Conservation (phyloP, 2,329 filamentous ascomycete species). For the Sporothrix dimorphospora region DNA sequence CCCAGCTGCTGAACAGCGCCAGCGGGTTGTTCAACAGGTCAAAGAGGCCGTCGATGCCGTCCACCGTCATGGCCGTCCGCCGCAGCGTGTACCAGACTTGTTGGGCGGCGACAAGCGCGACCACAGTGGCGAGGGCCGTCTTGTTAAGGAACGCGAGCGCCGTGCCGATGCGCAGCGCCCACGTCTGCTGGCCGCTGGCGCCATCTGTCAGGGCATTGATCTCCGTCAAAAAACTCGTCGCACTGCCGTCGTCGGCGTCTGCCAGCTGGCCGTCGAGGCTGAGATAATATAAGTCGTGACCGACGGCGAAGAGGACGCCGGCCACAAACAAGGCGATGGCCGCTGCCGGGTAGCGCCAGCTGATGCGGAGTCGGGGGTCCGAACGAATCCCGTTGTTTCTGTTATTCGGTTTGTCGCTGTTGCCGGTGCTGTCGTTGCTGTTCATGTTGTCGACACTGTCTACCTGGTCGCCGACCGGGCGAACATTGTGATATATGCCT, state of each 20-base stretch:
- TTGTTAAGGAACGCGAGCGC: constrained; percentile 25
- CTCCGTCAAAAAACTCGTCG: neutral
- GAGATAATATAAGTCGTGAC: constrained; percentile 23
- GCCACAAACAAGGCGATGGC: constrained; percentile 6
- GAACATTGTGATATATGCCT: neutral
- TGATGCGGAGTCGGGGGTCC: constrained; percentile 20
- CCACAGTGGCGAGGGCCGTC: neutral
- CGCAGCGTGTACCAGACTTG: constrained; percentile 30
- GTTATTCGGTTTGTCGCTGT: too few relatives aligned
- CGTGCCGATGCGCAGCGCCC: constrained; percentile 28
- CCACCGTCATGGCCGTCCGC: constrained; percentile 17
- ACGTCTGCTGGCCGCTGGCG: constrained; percentile 18
- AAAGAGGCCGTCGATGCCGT: constrained; percentile 28
- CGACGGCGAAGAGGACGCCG: constrained; percentile 9
- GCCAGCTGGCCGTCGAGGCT: constrained; percentile 21
- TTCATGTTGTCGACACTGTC: neutral
- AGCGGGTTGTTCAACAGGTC: constrained; percentile 23
- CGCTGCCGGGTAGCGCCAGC: constrained; percentile 4
- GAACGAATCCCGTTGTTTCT: too few relatives aligned
- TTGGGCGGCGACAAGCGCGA: constrained; percentile 24
- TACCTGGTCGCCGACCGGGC: neutral
- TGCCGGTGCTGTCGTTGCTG: too few relatives aligned
- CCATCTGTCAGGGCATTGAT: neutral
- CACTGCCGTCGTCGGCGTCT: neutral
- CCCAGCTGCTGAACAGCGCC: constrained; percentile 1